A percentile compares a stretch with the other conserved stretches of the same genome.
Evolutionary conservation across 176 grass and related monocot genomes (phyloP).

Genomic region (Puya raimondii): DNA sequence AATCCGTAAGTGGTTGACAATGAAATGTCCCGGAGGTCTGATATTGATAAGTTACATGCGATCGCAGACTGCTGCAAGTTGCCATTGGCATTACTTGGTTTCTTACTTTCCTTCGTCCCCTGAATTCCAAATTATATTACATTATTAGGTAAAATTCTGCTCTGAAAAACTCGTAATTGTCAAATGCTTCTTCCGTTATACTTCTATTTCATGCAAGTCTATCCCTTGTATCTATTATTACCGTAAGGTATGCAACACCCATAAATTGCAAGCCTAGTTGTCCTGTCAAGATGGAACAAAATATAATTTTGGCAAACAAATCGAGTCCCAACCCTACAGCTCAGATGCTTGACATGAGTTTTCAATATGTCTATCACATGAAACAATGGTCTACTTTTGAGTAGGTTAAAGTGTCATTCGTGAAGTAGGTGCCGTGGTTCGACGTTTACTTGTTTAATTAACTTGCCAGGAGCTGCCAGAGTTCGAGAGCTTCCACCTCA

Average conservation of each 20-base stretch:
- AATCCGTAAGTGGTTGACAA: no score
- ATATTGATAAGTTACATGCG: no score
- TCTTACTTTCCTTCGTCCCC: no score
- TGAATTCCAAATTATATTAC: no score
- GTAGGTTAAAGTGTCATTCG: slow-evolving; percentile 11
- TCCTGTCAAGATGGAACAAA: not conserved
- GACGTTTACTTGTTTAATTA: slow-evolving; percentile 47
- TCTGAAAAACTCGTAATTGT: no score
- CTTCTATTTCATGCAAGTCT: no score
- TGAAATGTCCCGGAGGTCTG: no score
- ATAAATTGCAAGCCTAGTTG: not conserved
- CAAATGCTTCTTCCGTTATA: no score
- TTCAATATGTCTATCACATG: not conserved
- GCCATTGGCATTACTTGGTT: no score
- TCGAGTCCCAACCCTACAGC: not conserved
- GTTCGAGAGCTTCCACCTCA: slow-evolving; percentile 54
- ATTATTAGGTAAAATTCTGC: no score
- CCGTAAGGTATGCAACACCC: not conserved
- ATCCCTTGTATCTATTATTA: no score
- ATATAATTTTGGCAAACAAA: not conserved
- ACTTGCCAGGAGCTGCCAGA: slow-evolving; percentile 60
- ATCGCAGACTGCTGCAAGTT: no score
- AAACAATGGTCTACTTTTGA: slow-evolving; percentile 12
- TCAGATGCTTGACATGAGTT: not conserved
- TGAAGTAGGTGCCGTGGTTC: slow-evolving; percentile 14